Base-by-base conservation (phyloP, 805 yeast species). In the Candida piceae region DNA sequence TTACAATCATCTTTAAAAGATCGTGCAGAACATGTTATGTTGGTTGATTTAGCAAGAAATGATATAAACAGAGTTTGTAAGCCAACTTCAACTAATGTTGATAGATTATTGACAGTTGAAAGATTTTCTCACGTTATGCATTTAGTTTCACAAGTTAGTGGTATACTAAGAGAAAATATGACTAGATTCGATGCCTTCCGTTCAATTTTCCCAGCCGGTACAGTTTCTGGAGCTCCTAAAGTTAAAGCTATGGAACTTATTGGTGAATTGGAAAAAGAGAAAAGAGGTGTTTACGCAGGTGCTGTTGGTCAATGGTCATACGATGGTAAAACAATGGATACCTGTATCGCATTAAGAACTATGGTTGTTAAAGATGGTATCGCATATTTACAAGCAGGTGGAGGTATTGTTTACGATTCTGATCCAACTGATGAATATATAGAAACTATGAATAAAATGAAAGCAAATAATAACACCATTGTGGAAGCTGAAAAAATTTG, bases 301-400 rank as follows among this genome's bases (percentile, higher is more conserved):
- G 98, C 98, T 2, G 97, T 93, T 15, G 98, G 99, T 7, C 84
- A 84, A 58, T 93, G 97, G 96, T 88, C 96, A 1, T 93, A 89
- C 58, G 96, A 88, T 53, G 87, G 90, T n/a, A 78, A 76, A 50
- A 74, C 87, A 20, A 90, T 93, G 97, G 95, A 93, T 57, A 93
- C 97, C 1, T 93, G 98, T 64, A 93, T 93, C 58, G 98, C 98
- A 0, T 69, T 93, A 51, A 77, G 99, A 64, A 93, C 99, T 0
- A 90, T 93, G 98, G 88, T 93, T 31, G 82, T 76, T 57, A 93
- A 93, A 57, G 86, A 90, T 49, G 90, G 89, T 18, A 69, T 76
- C 35, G 97, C 96, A 0, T 90, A 88, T 53, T 69, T 93, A 50
- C 99, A 93, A 69, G 97, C 98, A 3, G 98, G 99, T 46, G 99